A percentile compares a stretch with the other conserved stretches of the same genome.
Conservation (phyloP, 2,329 filamentous ascomycete species). For the Verticillium nubilum region DNA sequence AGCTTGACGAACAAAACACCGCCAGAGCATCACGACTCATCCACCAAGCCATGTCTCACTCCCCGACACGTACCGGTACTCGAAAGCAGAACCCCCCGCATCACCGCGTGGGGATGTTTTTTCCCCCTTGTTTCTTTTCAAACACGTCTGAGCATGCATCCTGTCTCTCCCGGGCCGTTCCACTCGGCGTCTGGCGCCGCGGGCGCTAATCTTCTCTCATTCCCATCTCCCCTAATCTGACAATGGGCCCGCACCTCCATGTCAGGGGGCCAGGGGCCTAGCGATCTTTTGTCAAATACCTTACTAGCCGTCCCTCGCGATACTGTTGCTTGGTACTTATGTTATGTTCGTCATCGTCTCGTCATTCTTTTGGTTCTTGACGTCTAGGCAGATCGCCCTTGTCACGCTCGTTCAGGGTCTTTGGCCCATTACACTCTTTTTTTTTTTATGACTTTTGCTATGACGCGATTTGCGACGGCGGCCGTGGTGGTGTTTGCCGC, state of each 20-base stretch:
- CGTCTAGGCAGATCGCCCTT: neutral
- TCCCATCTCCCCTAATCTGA: neutral
- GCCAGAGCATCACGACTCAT: neutral
- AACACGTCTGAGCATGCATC: neutral
- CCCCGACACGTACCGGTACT: neutral
- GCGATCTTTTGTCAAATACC: too few relatives aligned
- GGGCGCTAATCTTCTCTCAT: neutral
- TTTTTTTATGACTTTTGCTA: neutral
- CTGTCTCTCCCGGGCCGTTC: neutral
- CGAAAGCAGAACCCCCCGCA: neutral
- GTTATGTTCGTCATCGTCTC: neutral
- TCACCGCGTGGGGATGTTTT: neutral
- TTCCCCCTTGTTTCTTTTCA: too few relatives aligned
- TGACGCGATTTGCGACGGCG: neutral
- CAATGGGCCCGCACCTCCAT: neutral
- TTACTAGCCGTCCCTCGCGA: too few relatives aligned
- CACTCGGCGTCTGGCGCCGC: neutral
- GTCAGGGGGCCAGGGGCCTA: neutral
- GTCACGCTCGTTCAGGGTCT: neutral
- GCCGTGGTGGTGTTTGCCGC: neutral
- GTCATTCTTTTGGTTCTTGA: neutral
- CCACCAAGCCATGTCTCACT: neutral
- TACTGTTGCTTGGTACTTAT: too few relatives aligned
- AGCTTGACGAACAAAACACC: neutral
- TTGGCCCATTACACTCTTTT: neutral